A percentile compares a stretch with the other conserved stretches of the same genome.
These are phyloP conservation scores for Melampsora americana DNA, from an alignment of 1,284 basidiomycete genomes.

Conservation along the genomic window DNA sequence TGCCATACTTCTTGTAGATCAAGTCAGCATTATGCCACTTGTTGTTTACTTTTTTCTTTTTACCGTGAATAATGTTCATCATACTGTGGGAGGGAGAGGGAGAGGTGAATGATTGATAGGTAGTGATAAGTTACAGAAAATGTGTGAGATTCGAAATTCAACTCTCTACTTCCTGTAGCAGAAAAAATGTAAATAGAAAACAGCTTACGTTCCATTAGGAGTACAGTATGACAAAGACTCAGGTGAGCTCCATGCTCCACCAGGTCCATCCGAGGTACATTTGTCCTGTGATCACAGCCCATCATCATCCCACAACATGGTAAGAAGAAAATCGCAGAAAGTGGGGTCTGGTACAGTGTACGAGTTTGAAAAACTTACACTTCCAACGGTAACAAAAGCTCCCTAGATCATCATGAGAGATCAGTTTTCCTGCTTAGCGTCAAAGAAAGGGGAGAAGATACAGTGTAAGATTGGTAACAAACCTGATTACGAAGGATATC, in stretches of 20 bases:
- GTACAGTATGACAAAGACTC: slow-evolving; percentile 26
- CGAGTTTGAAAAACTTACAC: slow-evolving; percentile 8
- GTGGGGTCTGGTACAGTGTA: not conserved
- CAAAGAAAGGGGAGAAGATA: not conserved
- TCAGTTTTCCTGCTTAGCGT: too few species aligned
- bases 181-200: too few species aligned
- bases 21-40: slow-evolving; percentile 22
- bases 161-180: too few species aligned
- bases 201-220: not conserved
- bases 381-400: slow-evolving; percentile 35
- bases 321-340: not conserved
- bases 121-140: too few species aligned
- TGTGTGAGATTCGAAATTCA: too few species aligned
- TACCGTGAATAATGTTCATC: slow-evolving; percentile 30
- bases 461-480: not conserved
- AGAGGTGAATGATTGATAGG: too few species aligned
- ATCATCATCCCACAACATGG: not conserved
- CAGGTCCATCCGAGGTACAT: slow-evolving; percentile 26
- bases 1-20: slow-evolving; percentile 31
- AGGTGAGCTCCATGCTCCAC: slow-evolving; percentile 22
- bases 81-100: not conserved
- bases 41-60: slow-evolving; percentile 25
- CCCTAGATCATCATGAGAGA: not conserved
- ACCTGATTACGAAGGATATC: slow-evolving; percentile 38
- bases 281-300: slow-evolving; percentile 13